Percentiles rank a stretch among this genome's conserved stretches.
Evolutionary conservation across 192 early-diverging fungal species (phyloP).

Genomic region (Backusella sp.): DNA sequence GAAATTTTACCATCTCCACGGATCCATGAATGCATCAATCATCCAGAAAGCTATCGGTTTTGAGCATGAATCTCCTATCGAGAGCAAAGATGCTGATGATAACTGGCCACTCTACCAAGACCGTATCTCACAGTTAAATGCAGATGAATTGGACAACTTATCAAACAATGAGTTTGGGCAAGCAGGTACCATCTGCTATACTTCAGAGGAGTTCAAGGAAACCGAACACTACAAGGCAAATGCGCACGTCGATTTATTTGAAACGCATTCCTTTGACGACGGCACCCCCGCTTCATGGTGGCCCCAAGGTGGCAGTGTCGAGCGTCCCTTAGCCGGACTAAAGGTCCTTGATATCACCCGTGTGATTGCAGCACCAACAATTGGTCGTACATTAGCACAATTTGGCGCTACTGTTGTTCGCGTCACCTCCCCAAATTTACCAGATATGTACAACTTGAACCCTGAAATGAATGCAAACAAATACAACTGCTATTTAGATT

Average conservation of each 20-base stretch:
- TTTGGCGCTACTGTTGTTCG: not conserved
- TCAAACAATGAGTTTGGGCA: not conserved
- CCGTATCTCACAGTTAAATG: not conserved
- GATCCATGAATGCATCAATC: not conserved
- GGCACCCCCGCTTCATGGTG: not conserved
- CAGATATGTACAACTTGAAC: not conserved
- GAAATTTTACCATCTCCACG: not conserved
- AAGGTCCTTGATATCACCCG: not conserved
- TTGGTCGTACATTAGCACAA: not conserved
- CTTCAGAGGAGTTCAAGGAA: not conserved
- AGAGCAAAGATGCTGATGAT: not conserved
- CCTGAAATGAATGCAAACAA: not conserved
- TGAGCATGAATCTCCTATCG: not conserved
- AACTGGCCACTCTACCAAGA: not conserved
- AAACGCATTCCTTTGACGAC: not conserved
- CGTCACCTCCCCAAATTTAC: not conserved
- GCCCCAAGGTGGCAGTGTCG: not conserved
- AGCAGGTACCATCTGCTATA: not conserved
- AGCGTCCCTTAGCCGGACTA: not conserved
- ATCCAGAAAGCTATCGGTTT: not conserved
- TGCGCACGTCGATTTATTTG: not conserved
- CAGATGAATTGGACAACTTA: not conserved
- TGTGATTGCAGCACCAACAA: not conserved
- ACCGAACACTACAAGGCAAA: not conserved
- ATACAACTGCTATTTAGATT: slow-evolving; percentile 13